Percentiles rank a stretch among this genome's conserved stretches.
These are phyloP conservation scores for Fusarium secorum DNA, from an alignment of 2,329 filamentous ascomycete species.

Conservation along the genomic window DNA sequence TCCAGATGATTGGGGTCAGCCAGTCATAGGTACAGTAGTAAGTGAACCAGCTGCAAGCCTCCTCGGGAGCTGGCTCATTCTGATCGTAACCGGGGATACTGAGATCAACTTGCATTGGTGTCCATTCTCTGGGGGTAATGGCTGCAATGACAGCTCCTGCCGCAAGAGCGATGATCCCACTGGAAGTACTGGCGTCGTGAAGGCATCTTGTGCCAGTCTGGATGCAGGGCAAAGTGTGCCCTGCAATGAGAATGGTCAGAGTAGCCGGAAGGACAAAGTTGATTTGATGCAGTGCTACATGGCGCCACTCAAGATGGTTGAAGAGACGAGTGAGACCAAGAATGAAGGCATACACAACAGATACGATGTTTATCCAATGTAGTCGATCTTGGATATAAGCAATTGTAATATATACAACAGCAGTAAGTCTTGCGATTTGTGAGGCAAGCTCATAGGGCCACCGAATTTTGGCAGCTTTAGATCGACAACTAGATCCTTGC, in stretches of 20 bases:
- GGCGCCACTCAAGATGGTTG: constrained; percentile 54
- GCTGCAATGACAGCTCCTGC: constrained; percentile 52
- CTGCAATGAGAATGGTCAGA: constrained; percentile 48
- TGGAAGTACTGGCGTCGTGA: constrained; percentile 44
- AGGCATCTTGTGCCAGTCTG: constrained; percentile 47
- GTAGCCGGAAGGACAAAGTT: constrained; percentile 54
- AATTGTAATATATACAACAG: constrained; percentile 51
- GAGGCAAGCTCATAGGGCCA: constrained; percentile 54
- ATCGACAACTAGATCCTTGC: constrained; percentile 35
- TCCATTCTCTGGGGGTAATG: constrained; percentile 60
- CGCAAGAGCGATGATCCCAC: constrained; percentile 48
- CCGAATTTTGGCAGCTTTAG: constrained; percentile 50
- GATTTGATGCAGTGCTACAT: constrained; percentile 57
- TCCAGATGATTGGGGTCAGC: constrained; percentile 59
- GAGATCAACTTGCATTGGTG: constrained; percentile 52
- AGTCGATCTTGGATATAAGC: constrained; percentile 46
- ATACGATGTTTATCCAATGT: constrained; percentile 49
- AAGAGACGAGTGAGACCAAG: constrained; percentile 55
- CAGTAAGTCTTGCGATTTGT: constrained; percentile 51
- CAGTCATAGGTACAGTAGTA: constrained; percentile 62
- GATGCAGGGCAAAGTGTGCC: constrained; percentile 55
- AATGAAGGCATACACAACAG: constrained; percentile 52
- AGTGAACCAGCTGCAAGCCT: constrained; percentile 62
- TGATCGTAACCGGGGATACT: constrained; percentile 50
- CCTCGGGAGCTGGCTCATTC: constrained; percentile 58